These are phyloP conservation scores for Carex myosuroides DNA, from an alignment of 176 grass and related monocot genomes.

Conservation along the genomic window DNA sequence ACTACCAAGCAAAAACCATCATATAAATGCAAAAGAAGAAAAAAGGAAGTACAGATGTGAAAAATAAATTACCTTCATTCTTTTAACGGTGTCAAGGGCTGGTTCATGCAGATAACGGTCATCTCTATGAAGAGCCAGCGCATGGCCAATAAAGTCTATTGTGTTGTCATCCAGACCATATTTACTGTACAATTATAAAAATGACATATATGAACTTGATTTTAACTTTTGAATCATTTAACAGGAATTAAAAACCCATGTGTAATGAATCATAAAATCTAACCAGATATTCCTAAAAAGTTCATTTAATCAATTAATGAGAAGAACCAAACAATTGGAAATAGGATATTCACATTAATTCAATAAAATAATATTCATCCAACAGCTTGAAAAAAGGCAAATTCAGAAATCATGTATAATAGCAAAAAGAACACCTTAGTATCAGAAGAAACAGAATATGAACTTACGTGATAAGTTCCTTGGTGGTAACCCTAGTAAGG, in stretches of 20 bases:
- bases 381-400: not conserved
- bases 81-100: slow-evolving; percentile 76
- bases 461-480: slow-evolving; percentile 80
- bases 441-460: slow-evolving; percentile 13
- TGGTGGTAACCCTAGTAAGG: slow-evolving; percentile 58
- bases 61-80: slow-evolving; percentile 65
- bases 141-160: slow-evolving; percentile 90
- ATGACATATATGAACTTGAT: not conserved
- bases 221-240: not conserved
- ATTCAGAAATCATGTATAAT: not conserved
- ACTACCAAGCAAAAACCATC: not conserved
- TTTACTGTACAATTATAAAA: slow-evolving; percentile 57
- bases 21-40: not conserved
- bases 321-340: not conserved
- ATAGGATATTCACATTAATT: not conserved
- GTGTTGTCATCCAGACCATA: slow-evolving; percentile 90
- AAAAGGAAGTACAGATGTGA: not conserved
- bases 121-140: slow-evolving; percentile 83
- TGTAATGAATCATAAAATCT: not conserved
- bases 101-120: slow-evolving; percentile 74
- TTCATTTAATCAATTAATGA: not conserved
- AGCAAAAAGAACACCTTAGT: not conserved
- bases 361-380: not conserved
- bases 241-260: not conserved
- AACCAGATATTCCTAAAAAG: not conserved